phyloP scores from a whole-genome alignment of 768 basidiomycete genomes.

The Mycena kentingensis region DNA sequence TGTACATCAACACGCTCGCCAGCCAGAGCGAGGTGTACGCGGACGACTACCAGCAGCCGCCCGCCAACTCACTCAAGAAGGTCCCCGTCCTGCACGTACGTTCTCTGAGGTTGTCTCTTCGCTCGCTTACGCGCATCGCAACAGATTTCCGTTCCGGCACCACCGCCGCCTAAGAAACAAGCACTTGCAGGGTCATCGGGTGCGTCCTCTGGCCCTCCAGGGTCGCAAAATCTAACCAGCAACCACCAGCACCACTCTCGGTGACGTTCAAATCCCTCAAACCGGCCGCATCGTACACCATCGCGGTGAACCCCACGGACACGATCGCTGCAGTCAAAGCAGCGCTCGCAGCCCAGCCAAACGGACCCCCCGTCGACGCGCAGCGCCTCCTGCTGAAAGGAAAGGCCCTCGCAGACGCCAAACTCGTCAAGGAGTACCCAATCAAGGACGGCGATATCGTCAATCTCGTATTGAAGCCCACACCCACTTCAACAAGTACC shows the following conservation, averaged over 20 bases:
- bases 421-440: slow-evolving; percentile 89
- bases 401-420: slow-evolving; percentile 86
- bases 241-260: slow-evolving; percentile 49
- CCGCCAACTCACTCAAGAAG: slow-evolving; percentile 63
- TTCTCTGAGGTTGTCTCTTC: not conserved
- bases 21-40: slow-evolving; percentile 67
- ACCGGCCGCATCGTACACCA: slow-evolving; percentile 73
- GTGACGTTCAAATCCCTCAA: slow-evolving; percentile 92
- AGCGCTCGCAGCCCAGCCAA: slow-evolving; percentile 64
- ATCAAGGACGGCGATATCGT: slow-evolving; percentile 79
- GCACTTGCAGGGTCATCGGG: not conserved
- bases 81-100: slow-evolving; percentile 71
- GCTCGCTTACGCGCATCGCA: slow-evolving; percentile 1
- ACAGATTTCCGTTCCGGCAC: slow-evolving; percentile 62
- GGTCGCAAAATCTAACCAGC: not conserved
- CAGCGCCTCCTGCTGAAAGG: slow-evolving; percentile 93
- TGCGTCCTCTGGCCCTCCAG: not conserved
- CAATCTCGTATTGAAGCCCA: slow-evolving; percentile 83
- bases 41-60: slow-evolving; percentile 78
- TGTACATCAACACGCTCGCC: slow-evolving; percentile 63
- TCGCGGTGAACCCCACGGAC: slow-evolving; percentile 79
- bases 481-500: slow-evolving; percentile 27
- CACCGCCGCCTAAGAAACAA: slow-evolving; percentile 46
- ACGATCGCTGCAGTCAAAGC: slow-evolving; percentile 79
- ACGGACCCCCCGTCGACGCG: slow-evolving; percentile 74